phyloP scores from a whole-genome alignment of 1,139 yeast genomes.

The Zygoascus sp. region DNA sequence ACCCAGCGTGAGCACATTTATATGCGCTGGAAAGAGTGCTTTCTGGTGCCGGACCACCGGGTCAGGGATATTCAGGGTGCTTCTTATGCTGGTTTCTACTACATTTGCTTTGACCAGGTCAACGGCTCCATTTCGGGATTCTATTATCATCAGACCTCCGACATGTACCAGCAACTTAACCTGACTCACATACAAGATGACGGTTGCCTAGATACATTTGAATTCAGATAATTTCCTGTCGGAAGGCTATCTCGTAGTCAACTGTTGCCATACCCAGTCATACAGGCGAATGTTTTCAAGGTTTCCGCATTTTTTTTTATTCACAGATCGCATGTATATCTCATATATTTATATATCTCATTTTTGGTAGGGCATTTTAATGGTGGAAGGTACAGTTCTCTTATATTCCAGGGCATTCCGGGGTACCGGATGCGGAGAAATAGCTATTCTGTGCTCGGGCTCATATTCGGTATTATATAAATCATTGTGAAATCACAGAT shows the following conservation, averaged over 20 bases:
- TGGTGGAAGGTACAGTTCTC: not conserved
- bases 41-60: conserved; percentile 74
- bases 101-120: conserved; percentile 73
- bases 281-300: not conserved
- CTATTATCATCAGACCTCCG: conserved; percentile 74
- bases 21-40: conserved; percentile 95
- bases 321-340: not conserved
- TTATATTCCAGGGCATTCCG: not conserved
- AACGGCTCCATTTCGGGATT: conserved; percentile 74
- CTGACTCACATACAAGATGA: conserved; percentile 44
- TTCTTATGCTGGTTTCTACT: conserved; percentile 89
- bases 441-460: too few species aligned
- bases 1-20: conserved; percentile 51
- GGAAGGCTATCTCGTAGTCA: too few species aligned
- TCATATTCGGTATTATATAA: too few species aligned
- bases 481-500: too few species aligned
- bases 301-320: conserved; percentile 1
- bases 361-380: not conserved
- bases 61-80: conserved; percentile 62
- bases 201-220: conserved; percentile 39
- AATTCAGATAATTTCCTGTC: conserved; percentile 30
- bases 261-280: not conserved
- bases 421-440: too few species aligned
- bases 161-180: conserved; percentile 67
- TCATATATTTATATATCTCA: not conserved